phyloP scores from a whole-genome alignment of 176 grass and related monocot species.

The Poa pratensis region DNA sequence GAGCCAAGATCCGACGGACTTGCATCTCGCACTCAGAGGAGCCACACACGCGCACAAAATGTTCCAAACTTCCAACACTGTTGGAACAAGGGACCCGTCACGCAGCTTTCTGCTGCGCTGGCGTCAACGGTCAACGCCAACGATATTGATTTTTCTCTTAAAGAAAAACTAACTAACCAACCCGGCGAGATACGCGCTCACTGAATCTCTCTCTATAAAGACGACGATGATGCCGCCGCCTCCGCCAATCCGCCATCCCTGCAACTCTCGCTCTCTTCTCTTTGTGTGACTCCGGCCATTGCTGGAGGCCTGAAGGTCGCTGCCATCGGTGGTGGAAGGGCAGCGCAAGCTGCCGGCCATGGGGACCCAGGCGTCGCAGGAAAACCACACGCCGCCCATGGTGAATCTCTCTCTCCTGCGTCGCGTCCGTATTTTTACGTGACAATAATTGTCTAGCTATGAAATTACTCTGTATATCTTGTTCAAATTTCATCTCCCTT shows the following conservation, averaged over 20 bases:
- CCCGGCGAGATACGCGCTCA: background rate
- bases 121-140: background rate
- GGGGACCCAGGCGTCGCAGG: background rate
- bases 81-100: background rate
- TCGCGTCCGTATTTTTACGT: background rate
- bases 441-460: background rate
- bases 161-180: background rate
- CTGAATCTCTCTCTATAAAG: slow-evolving; percentile 26
- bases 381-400: background rate
- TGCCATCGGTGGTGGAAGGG: background rate
- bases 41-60: background rate
- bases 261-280: background rate
- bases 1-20: background rate
- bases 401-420: no score
- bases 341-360: background rate
- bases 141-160: background rate
- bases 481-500: background rate
- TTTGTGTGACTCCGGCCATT: background rate
- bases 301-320: background rate
- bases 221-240: background rate
- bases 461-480: background rate
- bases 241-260: background rate
- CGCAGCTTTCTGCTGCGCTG: background rate
- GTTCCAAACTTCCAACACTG: background rate
- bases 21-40: background rate